Conservation (phyloP, 805 yeast genomes). For the Monosporozyma solicola region DNA sequence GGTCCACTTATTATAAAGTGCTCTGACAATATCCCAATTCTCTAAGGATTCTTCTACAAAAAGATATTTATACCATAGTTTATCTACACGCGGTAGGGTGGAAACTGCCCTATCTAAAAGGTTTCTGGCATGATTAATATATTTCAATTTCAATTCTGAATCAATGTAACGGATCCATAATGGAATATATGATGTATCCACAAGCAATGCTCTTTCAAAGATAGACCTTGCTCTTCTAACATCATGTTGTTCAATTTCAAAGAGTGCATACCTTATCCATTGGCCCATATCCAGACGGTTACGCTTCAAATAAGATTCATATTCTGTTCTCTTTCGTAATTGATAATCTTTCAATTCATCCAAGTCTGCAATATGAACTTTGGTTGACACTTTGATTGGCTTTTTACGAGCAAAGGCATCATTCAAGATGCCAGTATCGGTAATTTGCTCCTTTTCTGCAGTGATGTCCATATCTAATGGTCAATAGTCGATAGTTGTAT, state of each 20-base stretch:
- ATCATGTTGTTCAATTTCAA: slow-evolving; percentile 78
- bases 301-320: slow-evolving; percentile 77
- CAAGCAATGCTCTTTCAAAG: slow-evolving; percentile 78
- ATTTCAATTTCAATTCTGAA: slow-evolving; percentile 59
- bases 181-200: slow-evolving; percentile 66
- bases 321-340: slow-evolving; percentile 68
- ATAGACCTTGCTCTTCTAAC: slow-evolving; percentile 72
- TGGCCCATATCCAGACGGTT: slow-evolving; percentile 76
- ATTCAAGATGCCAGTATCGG: slow-evolving; percentile 54
- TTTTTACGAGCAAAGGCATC: slow-evolving; percentile 45
- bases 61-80: slow-evolving; percentile 78
- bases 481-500: not conserved
- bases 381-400: slow-evolving; percentile 27
- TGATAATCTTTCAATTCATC: slow-evolving; percentile 77
- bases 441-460: slow-evolving; percentile 39
- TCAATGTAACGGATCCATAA: slow-evolving; percentile 82
- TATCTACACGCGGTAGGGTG: slow-evolving; percentile 67
- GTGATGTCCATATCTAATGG: not conserved
- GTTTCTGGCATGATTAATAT: slow-evolving; percentile 83
- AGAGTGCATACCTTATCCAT: slow-evolving; percentile 87
- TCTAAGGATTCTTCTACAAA: slow-evolving; percentile 74
- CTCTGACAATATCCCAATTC: slow-evolving; percentile 51
- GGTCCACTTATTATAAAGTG: slow-evolving; percentile 71
- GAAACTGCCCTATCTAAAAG: slow-evolving; percentile 69
- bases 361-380: slow-evolving; percentile 50